phyloP scores from a whole-genome alignment of 495 filamentous ascomycete species.

The Aspergillus taichungensis region DNA sequence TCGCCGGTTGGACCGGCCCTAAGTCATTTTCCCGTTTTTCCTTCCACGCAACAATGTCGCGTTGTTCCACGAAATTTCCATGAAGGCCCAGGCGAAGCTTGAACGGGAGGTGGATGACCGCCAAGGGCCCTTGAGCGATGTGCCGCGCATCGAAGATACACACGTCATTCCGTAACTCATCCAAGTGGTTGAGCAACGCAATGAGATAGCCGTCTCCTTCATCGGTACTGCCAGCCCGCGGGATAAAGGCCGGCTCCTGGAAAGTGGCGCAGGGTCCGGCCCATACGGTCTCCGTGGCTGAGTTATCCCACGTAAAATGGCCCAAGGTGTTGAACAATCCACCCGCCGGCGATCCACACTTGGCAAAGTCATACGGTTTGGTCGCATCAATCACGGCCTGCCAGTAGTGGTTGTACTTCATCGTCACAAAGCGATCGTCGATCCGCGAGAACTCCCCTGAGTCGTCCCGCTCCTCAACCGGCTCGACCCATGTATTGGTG shows the following conservation, averaged over 20 bases:
- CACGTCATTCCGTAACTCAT: slow-evolving; percentile 41
- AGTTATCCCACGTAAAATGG: slow-evolving; percentile 29
- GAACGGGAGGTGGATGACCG: slow-evolving; percentile 23
- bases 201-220: slow-evolving; percentile 36
- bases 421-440: slow-evolving; percentile 45
- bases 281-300: slow-evolving; percentile 28
- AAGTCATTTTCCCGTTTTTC: background rate
- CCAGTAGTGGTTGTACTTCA: slow-evolving; percentile 48
- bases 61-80: slow-evolving; percentile 11
- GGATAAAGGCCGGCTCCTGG: slow-evolving; percentile 50
- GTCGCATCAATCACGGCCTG: slow-evolving; percentile 39
- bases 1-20: background rate
- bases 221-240: slow-evolving; percentile 14
- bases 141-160: slow-evolving; percentile 42
- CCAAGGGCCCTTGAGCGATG: slow-evolving; percentile 30
- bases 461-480: slow-evolving; percentile 28
- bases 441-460: slow-evolving; percentile 49
- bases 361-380: slow-evolving; percentile 33
- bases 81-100: slow-evolving; percentile 8
- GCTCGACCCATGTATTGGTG: slow-evolving; percentile 13
- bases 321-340: slow-evolving; percentile 31
- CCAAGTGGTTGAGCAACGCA: slow-evolving; percentile 43
- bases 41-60: slow-evolving; percentile 4
- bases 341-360: slow-evolving; percentile 7
- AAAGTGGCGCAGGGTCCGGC: slow-evolving; percentile 38